These are phyloP conservation scores for Salix caprea DNA, from an alignment of 345 rosid species.

Conservation along the genomic window DNA sequence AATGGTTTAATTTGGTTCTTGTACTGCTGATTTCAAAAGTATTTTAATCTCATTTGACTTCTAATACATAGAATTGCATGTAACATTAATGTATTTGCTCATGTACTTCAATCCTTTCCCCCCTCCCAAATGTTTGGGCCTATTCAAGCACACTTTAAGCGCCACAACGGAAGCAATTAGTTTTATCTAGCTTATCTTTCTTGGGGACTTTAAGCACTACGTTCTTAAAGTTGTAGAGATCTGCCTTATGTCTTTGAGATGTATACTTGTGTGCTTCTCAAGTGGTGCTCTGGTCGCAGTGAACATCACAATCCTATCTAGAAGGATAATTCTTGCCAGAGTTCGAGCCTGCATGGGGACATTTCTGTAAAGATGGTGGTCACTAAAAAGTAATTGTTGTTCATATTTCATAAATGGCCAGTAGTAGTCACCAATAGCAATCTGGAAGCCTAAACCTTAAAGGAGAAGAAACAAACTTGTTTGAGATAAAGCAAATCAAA, in stretches of 20 bases:
- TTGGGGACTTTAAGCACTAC: neutral
- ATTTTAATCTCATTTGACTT: too few relatives aligned
- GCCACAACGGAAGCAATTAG: neutral
- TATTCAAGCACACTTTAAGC: neutral
- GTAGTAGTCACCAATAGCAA: neutral
- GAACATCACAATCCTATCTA: neutral
- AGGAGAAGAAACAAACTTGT: neutral
- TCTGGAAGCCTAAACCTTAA: neutral
- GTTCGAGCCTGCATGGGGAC: neutral
- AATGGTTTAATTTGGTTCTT: too few relatives aligned
- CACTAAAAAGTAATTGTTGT: neutral
- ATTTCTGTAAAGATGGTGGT: neutral
- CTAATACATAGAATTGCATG: too few relatives aligned
- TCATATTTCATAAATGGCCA: neutral
- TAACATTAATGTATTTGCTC: too few relatives aligned
- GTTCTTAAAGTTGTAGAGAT: neutral
- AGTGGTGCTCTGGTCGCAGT: neutral
- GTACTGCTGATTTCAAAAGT: too few relatives aligned
- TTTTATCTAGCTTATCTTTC: neutral
- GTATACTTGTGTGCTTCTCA: neutral
- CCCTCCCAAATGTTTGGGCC: too few relatives aligned
- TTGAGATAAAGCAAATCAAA: neutral
- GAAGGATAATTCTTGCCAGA: neutral
- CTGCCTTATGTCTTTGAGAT: neutral
- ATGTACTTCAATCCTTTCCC: too few relatives aligned